A percentile compares a stretch with the other conserved stretches of the same genome.
These are phyloP conservation scores for Penicillium riverlandense DNA, from an alignment of 495 filamentous ascomycete genomes.

Conservation along the genomic window DNA sequence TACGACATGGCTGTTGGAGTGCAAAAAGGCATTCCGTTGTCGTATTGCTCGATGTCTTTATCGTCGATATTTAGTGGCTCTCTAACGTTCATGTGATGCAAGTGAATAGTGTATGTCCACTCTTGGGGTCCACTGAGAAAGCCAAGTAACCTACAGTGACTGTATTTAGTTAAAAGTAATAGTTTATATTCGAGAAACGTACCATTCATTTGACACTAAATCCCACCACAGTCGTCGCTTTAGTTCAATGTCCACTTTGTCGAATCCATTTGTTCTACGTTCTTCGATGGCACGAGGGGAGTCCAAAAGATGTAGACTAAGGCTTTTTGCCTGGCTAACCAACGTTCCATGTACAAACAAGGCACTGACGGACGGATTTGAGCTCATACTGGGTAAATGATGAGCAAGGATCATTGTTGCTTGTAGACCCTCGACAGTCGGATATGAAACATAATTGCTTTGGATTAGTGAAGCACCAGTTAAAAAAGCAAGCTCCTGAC, in stretches of 20 bases:
- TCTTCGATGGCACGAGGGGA: constrained; percentile 6
- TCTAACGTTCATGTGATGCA: constrained; percentile 35
- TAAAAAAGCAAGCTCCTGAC: constrained; percentile 22
- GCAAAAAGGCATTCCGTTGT: constrained; percentile 4
- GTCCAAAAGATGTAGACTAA: constrained; percentile 43
- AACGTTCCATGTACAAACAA: constrained; percentile 27
- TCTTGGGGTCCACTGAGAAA: constrained; percentile 44
- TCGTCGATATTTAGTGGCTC: constrained; percentile 29
- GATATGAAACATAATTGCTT: constrained; percentile 24
- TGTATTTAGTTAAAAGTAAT: constrained; percentile 6
- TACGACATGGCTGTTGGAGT: constrained; percentile 39
- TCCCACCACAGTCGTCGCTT: constrained; percentile 44
- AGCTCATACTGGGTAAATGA: constrained; percentile 20
- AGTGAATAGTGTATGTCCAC: constrained; percentile 38
- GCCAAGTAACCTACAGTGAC: constrained; percentile 18
- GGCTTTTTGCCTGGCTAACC: constrained; percentile 29
- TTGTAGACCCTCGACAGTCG: constrained; percentile 39
- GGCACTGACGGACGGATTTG: constrained; percentile 18
- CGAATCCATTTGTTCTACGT: constrained; percentile 6
- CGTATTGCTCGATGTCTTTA: constrained; percentile 4
- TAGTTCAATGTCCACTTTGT: constrained; percentile 24
- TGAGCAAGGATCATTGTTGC: constrained; percentile 35
- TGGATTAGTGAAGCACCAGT: constrained; percentile 30
- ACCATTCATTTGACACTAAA: constrained; percentile 40
- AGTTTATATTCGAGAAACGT: constrained; percentile 1